Base-by-base conservation (phyloP, 768 basidiomycete genomes). In the Crucibulum laeve region DNA sequence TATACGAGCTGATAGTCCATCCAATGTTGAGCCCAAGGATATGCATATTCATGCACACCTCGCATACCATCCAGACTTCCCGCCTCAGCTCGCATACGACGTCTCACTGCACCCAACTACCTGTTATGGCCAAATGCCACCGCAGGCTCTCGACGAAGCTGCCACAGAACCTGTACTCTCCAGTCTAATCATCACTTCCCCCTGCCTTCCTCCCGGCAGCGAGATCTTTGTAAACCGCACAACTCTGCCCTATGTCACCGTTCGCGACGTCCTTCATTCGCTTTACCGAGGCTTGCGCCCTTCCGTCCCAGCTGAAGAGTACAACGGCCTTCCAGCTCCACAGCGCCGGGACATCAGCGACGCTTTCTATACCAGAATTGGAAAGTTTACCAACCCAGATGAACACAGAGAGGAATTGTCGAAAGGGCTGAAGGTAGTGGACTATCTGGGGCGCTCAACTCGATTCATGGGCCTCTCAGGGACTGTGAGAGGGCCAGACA, bases 401-500 rank as follows among this genome's bases (percentile, higher is more conserved):
- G 56, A 46, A 1, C 58, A 62, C n/a, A 60, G 53, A n/a, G 53
- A 61, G 22, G 74, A 78, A 54, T 55, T 68, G 51, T 53, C 48
- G n/a, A 75, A 74, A 57, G 77, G 76, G 0, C 63, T 82, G 35
- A 77, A 75, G 56, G 67, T 73, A 43, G 67, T 83, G 1, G 81
- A 83, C 60, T 72, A 79, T 46, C 60, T 83, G 42, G 61, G 65
- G 51, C 71, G 69, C 8, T 59, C 58, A 19, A 71, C 62, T 15
- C 60, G 60, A 4, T 79, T 79, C 61, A 61, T 72, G 57, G 77
- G 77, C n/a, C 55, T 79, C 17, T 69, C 73, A 5, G 70, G 60
- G n/a, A 69, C 71, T 36, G 56, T 64, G 46, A 62, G 63, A 42
- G 55, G 63, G 0, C 63, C 65, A 0, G 63, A 73, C 18, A 55